A percentile compares a stretch with the other conserved stretches of the same genome.
Conservation (phyloP, 2,329 filamentous ascomycete species). For the Tolypocladium capitatum region DNA sequence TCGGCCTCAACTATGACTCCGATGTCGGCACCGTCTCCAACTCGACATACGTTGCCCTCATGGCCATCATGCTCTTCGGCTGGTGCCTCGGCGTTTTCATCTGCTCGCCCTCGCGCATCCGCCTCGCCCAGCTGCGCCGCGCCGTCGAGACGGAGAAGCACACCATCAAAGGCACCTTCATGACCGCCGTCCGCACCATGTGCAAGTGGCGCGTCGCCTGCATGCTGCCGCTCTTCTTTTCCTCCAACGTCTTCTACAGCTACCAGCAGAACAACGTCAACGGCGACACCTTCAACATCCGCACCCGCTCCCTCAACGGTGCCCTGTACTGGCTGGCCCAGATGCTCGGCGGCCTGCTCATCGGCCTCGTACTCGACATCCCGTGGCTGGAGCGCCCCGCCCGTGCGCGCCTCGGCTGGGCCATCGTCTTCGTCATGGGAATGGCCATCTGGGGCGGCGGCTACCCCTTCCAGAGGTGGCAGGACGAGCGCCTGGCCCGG, state of each 20-base stretch:
- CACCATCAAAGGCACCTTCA: slow-evolving; percentile 20
- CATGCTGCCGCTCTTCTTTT: slow-evolving; percentile 40
- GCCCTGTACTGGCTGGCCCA: slow-evolving; percentile 41
- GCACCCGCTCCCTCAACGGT: slow-evolving; percentile 39
- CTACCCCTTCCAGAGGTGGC: slow-evolving; percentile 51
- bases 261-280: slow-evolving; percentile 44
- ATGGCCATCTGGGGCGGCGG: slow-evolving; percentile 47
- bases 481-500: slow-evolving; percentile 26
- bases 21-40: slow-evolving; percentile 29
- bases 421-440: slow-evolving; percentile 30
- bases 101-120: slow-evolving; percentile 31
- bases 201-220: slow-evolving; percentile 31
- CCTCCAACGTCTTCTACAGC: slow-evolving; percentile 40
- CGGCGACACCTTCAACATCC: slow-evolving; percentile 38
- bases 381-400: slow-evolving; percentile 26
- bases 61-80: slow-evolving; percentile 35
- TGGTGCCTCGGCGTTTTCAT: slow-evolving; percentile 33
- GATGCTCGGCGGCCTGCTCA: slow-evolving; percentile 37
- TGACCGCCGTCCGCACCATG: slow-evolving; percentile 23
- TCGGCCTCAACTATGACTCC: slow-evolving; percentile 25
- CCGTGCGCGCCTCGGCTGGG: slow-evolving; percentile 33
- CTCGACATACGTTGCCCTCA: slow-evolving; percentile 35
- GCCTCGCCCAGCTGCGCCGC: slow-evolving; percentile 20
- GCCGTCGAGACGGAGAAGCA: slow-evolving; percentile 25
- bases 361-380: slow-evolving; percentile 30